A percentile compares a stretch with the other conserved stretches of the same genome.
Evolutionary conservation across 202 grass and related monocot genomes (phyloP).

Genomic region (Digitaria exilis): DNA sequence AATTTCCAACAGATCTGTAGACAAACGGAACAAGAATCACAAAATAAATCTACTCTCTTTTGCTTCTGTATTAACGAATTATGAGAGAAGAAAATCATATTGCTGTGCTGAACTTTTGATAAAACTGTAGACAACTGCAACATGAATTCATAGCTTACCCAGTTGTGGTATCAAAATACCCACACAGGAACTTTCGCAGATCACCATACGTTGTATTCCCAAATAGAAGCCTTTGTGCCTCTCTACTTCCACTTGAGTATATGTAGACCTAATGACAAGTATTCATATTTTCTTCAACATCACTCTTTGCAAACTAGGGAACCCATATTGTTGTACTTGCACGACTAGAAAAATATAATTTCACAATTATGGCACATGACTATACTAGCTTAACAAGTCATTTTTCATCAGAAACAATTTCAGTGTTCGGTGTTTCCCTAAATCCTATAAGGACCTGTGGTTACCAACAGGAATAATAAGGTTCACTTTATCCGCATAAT

Average conservation of each 20-base stretch:
- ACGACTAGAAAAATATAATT: background rate
- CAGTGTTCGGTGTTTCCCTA: background rate
- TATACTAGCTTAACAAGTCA: background rate
- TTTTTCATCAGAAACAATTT: background rate
- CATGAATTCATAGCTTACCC: constrained; percentile 61
- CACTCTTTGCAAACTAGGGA: background rate
- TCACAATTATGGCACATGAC: background rate
- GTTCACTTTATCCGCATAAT: constrained; percentile 1
- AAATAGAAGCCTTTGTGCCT: constrained; percentile 92
- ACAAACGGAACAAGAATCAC: constrained; percentile 27
- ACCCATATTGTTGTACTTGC: background rate
- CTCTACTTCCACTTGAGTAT: constrained; percentile 96
- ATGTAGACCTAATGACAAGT: constrained; percentile 74
- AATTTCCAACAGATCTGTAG: background rate
- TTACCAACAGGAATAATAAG: background rate
- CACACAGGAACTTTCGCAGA: constrained; percentile 69
- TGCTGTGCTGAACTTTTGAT: background rate
- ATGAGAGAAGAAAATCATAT: constrained; percentile 16
- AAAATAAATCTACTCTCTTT: background rate
- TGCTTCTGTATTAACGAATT: background rate
- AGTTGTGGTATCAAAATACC: constrained; percentile 85
- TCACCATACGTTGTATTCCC: constrained; percentile 77
- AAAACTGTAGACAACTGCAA: background rate
- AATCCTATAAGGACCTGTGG: background rate
- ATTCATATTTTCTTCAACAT: constrained; percentile 36